phyloP scores from a whole-genome alignment of 1,284 basidiomycete species.

The Rhodotorula glutinis region DNA sequence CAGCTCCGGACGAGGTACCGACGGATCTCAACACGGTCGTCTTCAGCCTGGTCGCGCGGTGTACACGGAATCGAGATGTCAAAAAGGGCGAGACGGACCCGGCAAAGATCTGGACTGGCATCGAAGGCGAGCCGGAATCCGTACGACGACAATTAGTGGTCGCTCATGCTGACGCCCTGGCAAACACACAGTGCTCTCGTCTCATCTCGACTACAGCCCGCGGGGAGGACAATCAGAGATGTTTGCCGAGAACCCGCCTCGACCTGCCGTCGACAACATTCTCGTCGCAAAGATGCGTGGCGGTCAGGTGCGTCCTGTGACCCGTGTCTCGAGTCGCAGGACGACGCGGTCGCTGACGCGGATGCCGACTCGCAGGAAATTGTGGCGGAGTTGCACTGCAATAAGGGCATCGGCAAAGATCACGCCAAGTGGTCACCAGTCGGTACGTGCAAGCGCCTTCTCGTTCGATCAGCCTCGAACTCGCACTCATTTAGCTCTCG shows the following conservation, averaged over 20 bases:
- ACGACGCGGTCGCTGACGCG: not conserved
- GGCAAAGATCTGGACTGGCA: slow-evolving; percentile 64
- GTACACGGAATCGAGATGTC: slow-evolving; percentile 59
- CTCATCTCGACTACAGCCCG: slow-evolving; percentile 75
- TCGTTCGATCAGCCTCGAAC: not conserved
- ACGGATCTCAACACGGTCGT: slow-evolving; percentile 92
- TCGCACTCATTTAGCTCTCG: not conserved
- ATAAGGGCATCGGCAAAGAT: slow-evolving; percentile 92
- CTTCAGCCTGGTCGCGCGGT: slow-evolving; percentile 72
- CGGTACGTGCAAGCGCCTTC: slow-evolving; percentile 58
- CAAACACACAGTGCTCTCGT: slow-evolving; percentile 62
- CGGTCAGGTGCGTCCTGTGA: slow-evolving; percentile 56
- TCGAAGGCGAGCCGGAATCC: slow-evolving; percentile 50
- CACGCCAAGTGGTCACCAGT: slow-evolving; percentile 99
- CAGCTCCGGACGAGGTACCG: slow-evolving; percentile 56
- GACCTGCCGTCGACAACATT: slow-evolving; percentile 76
- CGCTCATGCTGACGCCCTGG: no score
- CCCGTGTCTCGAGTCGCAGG: not conserved
- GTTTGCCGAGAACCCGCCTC: slow-evolving; percentile 57
- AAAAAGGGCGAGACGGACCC: slow-evolving; percentile 62
- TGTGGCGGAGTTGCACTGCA: slow-evolving; percentile 82
- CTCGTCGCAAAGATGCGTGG: slow-evolving; percentile 91
- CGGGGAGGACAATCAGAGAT: slow-evolving; percentile 73
- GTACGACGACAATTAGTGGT: not conserved
- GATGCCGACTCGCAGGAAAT: slow-evolving; percentile 57